phyloP scores from a whole-genome alignment of 2,329 filamentous ascomycete genomes.

The Alternaria gaisen region DNA sequence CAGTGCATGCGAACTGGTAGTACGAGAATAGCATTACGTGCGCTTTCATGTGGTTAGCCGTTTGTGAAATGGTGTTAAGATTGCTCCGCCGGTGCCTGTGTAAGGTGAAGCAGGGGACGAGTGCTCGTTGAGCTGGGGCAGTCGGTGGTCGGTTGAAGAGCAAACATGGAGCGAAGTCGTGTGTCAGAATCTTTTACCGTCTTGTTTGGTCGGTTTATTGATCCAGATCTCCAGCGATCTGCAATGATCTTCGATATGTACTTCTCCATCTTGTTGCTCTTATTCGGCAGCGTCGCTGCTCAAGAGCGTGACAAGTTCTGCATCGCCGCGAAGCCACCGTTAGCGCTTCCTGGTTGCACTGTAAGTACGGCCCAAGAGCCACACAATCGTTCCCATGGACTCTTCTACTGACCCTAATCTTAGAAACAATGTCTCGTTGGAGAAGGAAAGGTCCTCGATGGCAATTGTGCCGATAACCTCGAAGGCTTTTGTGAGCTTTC shows the following conservation, averaged over 20 bases:
- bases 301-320: neutral
- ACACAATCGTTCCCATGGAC: neutral
- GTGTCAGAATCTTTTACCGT: neutral
- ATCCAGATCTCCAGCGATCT: no score
- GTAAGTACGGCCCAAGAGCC: neutral
- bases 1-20: slow-evolving; percentile 1
- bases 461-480: neutral
- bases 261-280: neutral
- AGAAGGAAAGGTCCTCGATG: neutral
- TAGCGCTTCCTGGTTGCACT: neutral
- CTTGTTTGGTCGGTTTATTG: no score
- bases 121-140: neutral
- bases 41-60: neutral
- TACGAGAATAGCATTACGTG: neutral
- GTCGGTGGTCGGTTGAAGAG: neutral
- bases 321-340: neutral
- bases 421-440: neutral
- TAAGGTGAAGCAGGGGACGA: neutral
- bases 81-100: neutral
- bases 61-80: neutral
- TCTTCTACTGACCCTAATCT: neutral
- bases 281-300: neutral
- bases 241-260: neutral
- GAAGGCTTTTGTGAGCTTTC: neutral
- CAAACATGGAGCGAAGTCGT: neutral